These are phyloP conservation scores for Backusella mclennaniae DNA, from an alignment of 192 early-diverging fungal species.

Conservation along the genomic window DNA sequence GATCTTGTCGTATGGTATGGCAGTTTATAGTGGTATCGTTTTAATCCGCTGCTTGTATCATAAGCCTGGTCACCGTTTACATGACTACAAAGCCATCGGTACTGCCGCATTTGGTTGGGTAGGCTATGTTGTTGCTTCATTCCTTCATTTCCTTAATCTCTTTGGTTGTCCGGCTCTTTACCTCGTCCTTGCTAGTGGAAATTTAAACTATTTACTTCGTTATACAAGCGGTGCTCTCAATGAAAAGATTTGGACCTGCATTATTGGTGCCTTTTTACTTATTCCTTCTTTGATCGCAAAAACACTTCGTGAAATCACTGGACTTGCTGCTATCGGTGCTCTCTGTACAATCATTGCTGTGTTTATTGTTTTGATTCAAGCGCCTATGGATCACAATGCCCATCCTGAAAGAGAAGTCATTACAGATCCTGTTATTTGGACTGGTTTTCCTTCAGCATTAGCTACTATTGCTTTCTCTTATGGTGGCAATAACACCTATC, in stretches of 20 bases:
- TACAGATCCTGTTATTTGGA: conserved; percentile 57
- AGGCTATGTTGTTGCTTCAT: conserved; percentile 58
- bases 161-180: conserved; percentile 70
- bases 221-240: conserved; percentile 21
- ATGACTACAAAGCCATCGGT: conserved; percentile 67
- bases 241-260: conserved; percentile 58
- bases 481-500: conserved; percentile 81
- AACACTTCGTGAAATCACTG: conserved; percentile 75
- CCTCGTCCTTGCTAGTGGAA: conserved; percentile 73
- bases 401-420: conserved; percentile 33
- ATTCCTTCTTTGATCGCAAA: conserved; percentile 76
- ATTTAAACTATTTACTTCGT: conserved; percentile 59
- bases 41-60: conserved; percentile 80
- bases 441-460: conserved; percentile 70
- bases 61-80: conserved; percentile 44
- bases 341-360: conserved; percentile 74
- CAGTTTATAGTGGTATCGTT: conserved; percentile 70
- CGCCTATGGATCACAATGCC: conserved; percentile 47
- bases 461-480: conserved; percentile 85
- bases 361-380: conserved; percentile 63
- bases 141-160: conserved; percentile 63
- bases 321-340: conserved; percentile 74
- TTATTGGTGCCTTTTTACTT: conserved; percentile 61
- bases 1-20: conserved; percentile 63
- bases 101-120: conserved; percentile 70